These are phyloP conservation scores for Puccinia hordei DNA, from an alignment of 1,284 basidiomycete genomes.

Conservation along the genomic window DNA sequence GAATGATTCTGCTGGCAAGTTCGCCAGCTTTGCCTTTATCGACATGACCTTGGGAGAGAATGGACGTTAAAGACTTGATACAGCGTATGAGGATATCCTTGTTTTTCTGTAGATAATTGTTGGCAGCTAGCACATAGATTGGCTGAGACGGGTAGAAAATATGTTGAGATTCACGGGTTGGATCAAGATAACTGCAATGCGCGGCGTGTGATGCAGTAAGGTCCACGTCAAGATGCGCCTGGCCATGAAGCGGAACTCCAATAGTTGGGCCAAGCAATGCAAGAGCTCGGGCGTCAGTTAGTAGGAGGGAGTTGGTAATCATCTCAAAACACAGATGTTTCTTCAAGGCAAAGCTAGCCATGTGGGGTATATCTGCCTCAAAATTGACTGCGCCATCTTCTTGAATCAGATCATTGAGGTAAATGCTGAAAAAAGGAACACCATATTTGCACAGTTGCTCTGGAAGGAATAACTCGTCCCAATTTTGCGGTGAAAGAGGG, in stretches of 20 bases:
- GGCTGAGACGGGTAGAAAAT: conserved; percentile 10
- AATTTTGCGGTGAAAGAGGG: not conserved
- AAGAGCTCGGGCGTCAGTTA: not conserved
- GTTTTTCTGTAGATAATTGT: not conserved
- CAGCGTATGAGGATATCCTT: not conserved
- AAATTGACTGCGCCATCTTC: not conserved
- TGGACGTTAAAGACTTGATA: not conserved
- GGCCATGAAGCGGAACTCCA: conserved; percentile 8
- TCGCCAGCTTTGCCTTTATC: not conserved
- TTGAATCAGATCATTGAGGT: not conserved
- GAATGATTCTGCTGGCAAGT: not conserved
- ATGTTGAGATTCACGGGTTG: not conserved
- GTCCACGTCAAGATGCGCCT: conserved; percentile 5
- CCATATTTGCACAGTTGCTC: not conserved
- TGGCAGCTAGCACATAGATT: conserved; percentile 1
- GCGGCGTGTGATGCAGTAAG: not conserved
- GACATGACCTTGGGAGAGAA: not conserved
- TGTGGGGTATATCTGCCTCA: not conserved
- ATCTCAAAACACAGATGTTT: not conserved
- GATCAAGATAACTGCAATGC: not conserved
- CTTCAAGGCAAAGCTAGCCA: not conserved
- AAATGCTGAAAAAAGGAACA: not conserved
- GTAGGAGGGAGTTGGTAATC: not conserved
- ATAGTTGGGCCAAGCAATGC: conserved; percentile 8
- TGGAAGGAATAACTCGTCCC: conserved; percentile 1